Percentiles rank a stretch among this genome's conserved stretches.
These are phyloP conservation scores for Candida ulmi DNA, from an alignment of 805 yeast genomes.

Conservation along the genomic window DNA sequence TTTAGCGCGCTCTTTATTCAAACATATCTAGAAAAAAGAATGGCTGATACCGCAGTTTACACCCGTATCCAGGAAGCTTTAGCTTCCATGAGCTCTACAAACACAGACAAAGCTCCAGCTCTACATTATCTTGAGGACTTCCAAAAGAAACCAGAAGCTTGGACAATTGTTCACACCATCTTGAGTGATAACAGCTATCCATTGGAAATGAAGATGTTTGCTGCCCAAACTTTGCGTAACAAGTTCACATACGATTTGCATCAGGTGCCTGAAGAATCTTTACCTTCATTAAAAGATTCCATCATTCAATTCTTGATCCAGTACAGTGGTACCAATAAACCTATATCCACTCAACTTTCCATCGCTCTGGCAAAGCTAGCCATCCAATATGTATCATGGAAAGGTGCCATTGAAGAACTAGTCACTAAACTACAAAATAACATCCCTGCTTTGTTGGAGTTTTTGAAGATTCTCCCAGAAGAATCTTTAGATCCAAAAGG, in stretches of 20 bases:
- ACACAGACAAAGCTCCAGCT: slow-evolving; percentile 35
- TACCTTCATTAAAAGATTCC: slow-evolving; percentile 60
- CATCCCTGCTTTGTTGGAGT: slow-evolving; percentile 57
- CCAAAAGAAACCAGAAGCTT: slow-evolving; percentile 78
- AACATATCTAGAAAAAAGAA: too few species aligned
- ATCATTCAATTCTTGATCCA: slow-evolving; percentile 54
- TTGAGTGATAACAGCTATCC: slow-evolving; percentile 32
- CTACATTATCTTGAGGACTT: slow-evolving; percentile 64
- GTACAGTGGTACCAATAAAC: slow-evolving; percentile 34
- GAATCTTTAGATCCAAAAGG: slow-evolving; percentile 76
- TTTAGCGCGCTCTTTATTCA: too few species aligned
- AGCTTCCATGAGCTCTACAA: slow-evolving; percentile 20
- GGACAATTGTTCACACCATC: slow-evolving; percentile 63
- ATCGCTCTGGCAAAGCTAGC: slow-evolving; percentile 79
- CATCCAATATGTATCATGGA: slow-evolving; percentile 73
- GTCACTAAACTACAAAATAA: slow-evolving; percentile 39
- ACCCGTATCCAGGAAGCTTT: slow-evolving; percentile 20
- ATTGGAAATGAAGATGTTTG: slow-evolving; percentile 67
- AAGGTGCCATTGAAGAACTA: slow-evolving; percentile 62
- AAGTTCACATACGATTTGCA: slow-evolving; percentile 77
- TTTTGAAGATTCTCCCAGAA: slow-evolving; percentile 85
- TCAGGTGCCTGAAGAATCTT: slow-evolving; percentile 62
- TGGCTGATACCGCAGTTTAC: slow-evolving; percentile 2
- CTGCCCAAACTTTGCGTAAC: slow-evolving; percentile 86
- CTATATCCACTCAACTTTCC: slow-evolving; percentile 78